Conservation (phyloP, 495 filamentous ascomycete species). For the Penicillium psychrofluorescens region DNA sequence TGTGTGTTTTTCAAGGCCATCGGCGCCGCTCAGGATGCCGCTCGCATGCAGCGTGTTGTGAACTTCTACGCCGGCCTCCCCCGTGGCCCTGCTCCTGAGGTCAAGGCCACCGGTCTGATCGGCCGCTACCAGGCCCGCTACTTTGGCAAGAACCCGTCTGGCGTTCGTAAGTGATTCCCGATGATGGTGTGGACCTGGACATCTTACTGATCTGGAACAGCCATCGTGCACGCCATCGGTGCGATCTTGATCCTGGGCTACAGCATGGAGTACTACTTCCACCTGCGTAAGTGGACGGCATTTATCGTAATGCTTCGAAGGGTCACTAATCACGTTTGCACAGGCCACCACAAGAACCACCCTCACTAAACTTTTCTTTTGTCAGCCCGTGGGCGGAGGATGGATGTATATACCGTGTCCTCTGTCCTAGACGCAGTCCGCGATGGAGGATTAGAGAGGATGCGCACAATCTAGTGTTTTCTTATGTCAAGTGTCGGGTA, state of each 20-base stretch:
- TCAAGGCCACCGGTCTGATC: conserved; percentile 70
- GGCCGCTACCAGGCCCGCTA: conserved; percentile 87
- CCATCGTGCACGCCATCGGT: conserved; percentile 77
- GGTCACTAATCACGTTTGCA: conserved; percentile 7
- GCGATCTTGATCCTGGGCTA: conserved; percentile 74
- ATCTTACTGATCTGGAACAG: conserved; percentile 39
- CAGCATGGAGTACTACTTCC: conserved; percentile 98
- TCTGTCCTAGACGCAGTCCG: conserved; percentile 19
- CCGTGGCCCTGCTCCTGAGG: conserved; percentile 74
- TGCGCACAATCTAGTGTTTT: too few species aligned
- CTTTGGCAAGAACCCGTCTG: conserved; percentile 86
- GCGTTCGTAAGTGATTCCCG: conserved; percentile 63
- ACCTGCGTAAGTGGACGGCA: conserved; percentile 68
- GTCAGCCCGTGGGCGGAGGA: conserved; percentile 17
- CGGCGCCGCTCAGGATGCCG: conserved; percentile 86
- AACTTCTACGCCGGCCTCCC: conserved; percentile 98
- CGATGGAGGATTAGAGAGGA: conserved; percentile 24
- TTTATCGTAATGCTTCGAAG: not conserved
- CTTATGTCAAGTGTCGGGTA: too few species aligned
- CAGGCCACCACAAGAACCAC: conserved; percentile 99
- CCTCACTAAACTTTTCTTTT: conserved; percentile 62
- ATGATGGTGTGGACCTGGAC: not conserved
- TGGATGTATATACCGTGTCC: conserved; percentile 36
- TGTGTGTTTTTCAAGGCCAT: conserved; percentile 54
- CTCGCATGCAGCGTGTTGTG: conserved; percentile 92